A percentile compares a stretch with the other conserved stretches of the same genome.
phyloP scores from a whole-genome alignment of 2,329 filamentous ascomycete species.

The Myriosclerotinia curreyana region DNA sequence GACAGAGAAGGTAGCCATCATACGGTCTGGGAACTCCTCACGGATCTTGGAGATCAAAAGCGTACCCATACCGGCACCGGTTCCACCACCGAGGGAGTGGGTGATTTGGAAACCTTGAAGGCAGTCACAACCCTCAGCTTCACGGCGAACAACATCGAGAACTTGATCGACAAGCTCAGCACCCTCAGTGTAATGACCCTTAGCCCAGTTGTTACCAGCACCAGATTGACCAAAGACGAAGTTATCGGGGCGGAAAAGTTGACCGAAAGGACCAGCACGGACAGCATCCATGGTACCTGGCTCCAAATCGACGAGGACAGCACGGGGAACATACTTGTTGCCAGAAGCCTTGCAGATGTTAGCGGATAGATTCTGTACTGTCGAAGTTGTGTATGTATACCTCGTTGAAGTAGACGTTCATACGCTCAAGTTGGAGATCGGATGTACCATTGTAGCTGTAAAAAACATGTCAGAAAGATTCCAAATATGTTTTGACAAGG shows the following conservation, averaged over 20 bases:
- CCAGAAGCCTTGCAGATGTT: slow-evolving; percentile 67
- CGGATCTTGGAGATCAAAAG: slow-evolving; percentile 99
- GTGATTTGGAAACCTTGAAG: slow-evolving; percentile 99
- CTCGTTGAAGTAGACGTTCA: slow-evolving; percentile 99
- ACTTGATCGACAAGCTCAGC: slow-evolving; percentile 98
- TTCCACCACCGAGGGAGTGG: slow-evolving; percentile 99
- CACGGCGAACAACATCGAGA: slow-evolving; percentile 95
- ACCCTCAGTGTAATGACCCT: slow-evolving; percentile 99
- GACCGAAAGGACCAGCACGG: slow-evolving; percentile 94
- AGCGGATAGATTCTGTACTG: slow-evolving; percentile 27
- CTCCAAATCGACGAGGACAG: slow-evolving; percentile 98
- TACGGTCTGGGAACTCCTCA: slow-evolving; percentile 99
- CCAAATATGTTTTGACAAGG: neutral
- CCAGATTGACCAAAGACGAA: slow-evolving; percentile 99
- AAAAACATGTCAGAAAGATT: slow-evolving; percentile 37
- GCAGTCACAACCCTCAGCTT: slow-evolving; percentile 98
- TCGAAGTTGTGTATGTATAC: slow-evolving; percentile 43
- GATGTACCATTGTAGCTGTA: slow-evolving; percentile 92
- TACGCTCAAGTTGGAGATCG: slow-evolving; percentile 98
- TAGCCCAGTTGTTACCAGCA: slow-evolving; percentile 99
- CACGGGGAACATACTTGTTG: slow-evolving; percentile 99
- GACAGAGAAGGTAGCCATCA: slow-evolving; percentile 99
- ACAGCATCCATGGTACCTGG: slow-evolving; percentile 99
- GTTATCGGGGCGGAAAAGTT: slow-evolving; percentile 99
- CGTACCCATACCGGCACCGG: slow-evolving; percentile 99